Conservation (phyloP, 2,329 filamentous ascomycete species). For the Helotiales sp. region DNA sequence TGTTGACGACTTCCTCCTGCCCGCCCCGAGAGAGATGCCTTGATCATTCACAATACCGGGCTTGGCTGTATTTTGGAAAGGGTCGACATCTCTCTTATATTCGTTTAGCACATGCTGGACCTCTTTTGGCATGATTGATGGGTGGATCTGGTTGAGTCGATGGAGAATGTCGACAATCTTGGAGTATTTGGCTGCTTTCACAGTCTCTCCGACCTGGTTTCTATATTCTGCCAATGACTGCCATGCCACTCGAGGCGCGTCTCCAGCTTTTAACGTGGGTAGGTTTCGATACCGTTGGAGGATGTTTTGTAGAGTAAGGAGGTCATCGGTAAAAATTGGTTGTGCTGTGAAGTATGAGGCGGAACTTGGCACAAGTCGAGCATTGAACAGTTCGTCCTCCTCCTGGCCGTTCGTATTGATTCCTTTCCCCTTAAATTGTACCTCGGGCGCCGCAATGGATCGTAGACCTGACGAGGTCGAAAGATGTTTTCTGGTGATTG, state of each 20-base stretch:
- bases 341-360: slow-evolving; percentile 94
- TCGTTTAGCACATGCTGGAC: slow-evolving; percentile 63
- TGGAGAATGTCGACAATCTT: slow-evolving; percentile 75
- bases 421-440: slow-evolving; percentile 40
- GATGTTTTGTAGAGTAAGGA: slow-evolving; percentile 71
- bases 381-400: slow-evolving; percentile 41
- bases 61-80: slow-evolving; percentile 62
- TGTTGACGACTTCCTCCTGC: slow-evolving; percentile 82
- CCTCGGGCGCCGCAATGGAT: slow-evolving; percentile 43
- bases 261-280: slow-evolving; percentile 63
- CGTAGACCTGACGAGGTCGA: slow-evolving; percentile 30
- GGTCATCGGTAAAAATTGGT: slow-evolving; percentile 82
- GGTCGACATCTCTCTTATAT: slow-evolving; percentile 76
- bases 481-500: slow-evolving; percentile 27
- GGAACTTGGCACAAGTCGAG: slow-evolving; percentile 79
- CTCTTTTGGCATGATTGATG: slow-evolving; percentile 69
- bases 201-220: slow-evolving; percentile 65
- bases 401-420: slow-evolving; percentile 9
- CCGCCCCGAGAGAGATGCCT: slow-evolving; percentile 77
- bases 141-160: slow-evolving; percentile 82
- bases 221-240: slow-evolving; percentile 77
- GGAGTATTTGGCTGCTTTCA: slow-evolving; percentile 77
- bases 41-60: slow-evolving; percentile 70
- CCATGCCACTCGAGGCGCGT: slow-evolving; percentile 78
- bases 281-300: slow-evolving; percentile 71